Evolutionary conservation across 441 rosid genomes (phyloP), one percentile per base, ranked within the genome.

Genomic region (California macrophylla): DNA sequence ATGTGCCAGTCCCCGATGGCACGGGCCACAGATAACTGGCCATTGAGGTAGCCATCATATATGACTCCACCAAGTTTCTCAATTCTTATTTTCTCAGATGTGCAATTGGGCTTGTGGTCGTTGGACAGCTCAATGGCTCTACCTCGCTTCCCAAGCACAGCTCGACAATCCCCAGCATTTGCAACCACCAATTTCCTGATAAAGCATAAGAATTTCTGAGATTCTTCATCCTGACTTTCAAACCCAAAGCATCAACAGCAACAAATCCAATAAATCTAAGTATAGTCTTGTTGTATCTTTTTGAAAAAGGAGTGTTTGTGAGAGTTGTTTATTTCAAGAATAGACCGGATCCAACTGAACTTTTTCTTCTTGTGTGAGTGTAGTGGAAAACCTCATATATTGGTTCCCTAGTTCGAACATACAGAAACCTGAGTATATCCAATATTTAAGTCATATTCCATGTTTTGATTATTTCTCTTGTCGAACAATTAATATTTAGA

Each of bases 1-100:
- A 87, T 81, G 84, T 88, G 90, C 98, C 98, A 93, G 68, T 93
- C 97, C 0, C 98, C 98, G 0, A 90, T 82, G 47, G 97, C 97
- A 76, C 97, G 84, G 3, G 93, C 83, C 45, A 91, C 92, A 2
- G 98, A 87, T 75, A 91, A 66, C 29, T 79, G 77, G 6, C 93
- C 96, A 16, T 93, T 91, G 15, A 93, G 84, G 72, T 88, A 93
- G 4, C 91, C 98, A 16, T 82, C 89, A n/a, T 88, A 90, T 0
- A 93, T 73, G 72, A 68, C 80, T 42, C 90, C 98, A 0, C 96
- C 96, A 5, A 85, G 64, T 65, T 82, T 86, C 64, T 91, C 84
- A 0, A 93, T 87, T 66, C 98, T 84, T 71, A 78, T 80, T 58
- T 69, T 66, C 81, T 93, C 98, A 0, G 80, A 72, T 56, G 86